These are phyloP conservation scores for Vitrella brassicaformis DNA, from an alignment of 73 alveolate genomes.

Conservation along the genomic window DNA sequence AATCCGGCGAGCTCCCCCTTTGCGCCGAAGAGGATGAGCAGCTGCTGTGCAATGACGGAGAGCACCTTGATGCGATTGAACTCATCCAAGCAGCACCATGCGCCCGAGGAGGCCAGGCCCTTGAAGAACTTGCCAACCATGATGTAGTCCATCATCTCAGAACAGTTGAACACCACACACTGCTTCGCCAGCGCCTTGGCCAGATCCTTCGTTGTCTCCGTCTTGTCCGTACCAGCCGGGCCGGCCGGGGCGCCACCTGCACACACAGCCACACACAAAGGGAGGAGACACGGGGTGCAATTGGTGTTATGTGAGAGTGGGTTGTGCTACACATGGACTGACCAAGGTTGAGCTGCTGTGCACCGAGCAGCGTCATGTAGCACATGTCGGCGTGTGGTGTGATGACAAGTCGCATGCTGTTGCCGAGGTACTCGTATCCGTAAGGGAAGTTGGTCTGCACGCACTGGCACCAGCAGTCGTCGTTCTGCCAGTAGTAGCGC, in stretches of 20 bases:
- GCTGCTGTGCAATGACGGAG: slow-evolving; percentile 92
- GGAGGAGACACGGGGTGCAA: not conserved
- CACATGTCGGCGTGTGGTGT: not conserved
- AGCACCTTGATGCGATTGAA: slow-evolving; percentile 94
- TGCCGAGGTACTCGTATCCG: slow-evolving; percentile 97
- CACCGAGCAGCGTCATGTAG: slow-evolving; percentile 28
- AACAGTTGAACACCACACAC: slow-evolving; percentile 91
- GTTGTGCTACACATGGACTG: not conserved
- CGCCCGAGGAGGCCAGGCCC: slow-evolving; percentile 92
- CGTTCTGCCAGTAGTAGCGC: slow-evolving; percentile 96
- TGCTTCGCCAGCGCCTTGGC: slow-evolving; percentile 88
- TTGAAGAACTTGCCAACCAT: slow-evolving; percentile 75
- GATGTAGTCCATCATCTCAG: slow-evolving; percentile 79
- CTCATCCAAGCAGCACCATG: slow-evolving; percentile 99
- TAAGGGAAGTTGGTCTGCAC: slow-evolving; percentile 96
- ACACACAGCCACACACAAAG: not conserved
- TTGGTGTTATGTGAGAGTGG: not conserved
- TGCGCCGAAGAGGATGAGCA: slow-evolving; percentile 78
- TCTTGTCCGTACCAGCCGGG: slow-evolving; percentile 74
- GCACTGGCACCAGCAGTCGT: slow-evolving; percentile 86
- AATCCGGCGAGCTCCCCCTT: slow-evolving; percentile 40
- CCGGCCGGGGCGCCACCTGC: slow-evolving; percentile 83
- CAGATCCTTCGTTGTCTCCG: slow-evolving; percentile 76
- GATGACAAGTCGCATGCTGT: slow-evolving; percentile 1
- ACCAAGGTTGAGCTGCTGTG: slow-evolving; percentile 3